Evolutionary conservation across 805 yeast species (phyloP), one percentile per base, ranked within the genome.

Genomic region (Isabelozyma pseudorhagii): DNA sequence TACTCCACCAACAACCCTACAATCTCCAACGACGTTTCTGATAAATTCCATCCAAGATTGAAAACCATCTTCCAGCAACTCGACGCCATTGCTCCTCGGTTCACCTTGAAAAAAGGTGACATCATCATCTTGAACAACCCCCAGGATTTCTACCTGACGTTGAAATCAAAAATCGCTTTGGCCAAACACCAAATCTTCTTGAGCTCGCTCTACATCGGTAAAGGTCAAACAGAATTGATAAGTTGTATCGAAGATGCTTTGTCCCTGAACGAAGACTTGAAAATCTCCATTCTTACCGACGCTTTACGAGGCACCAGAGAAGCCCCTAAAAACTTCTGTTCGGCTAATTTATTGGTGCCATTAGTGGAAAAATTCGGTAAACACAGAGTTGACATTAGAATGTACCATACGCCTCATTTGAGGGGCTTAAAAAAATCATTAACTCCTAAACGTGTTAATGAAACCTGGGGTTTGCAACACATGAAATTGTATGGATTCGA

Each of bases 401-500:
- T 92, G 76, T 94, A 89, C 67, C 96, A 87, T 58, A 93, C 99
- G 0, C 99, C 99, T 0, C 85, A 85, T 54, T 76, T 89, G 56
- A 71, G 78, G 39, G 96, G 96, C 0, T 61, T 89, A 51, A 78
- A 81, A 49, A 83, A 84, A 60, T 56, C 69, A 8, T 43, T 87
- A 42, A 76, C 90, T 3, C 99, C 99, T 0, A 85, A 80, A 51
- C 78, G 99, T 54, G 75, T 93, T 54, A 91, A 92, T 66, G 99
- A 94, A 69, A 92, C 96, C 3, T 81, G 79, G 70, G 99, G 99
- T 0, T 77, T 94, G 46, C 99, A 94, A 66, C 99, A 94, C 63
- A 94, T 94, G 98, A 94, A 94, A 65, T 78, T 94, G 28, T 94
- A 94, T 65, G 99, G 99, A 1, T 84, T 92, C 60, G 99, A 94